Conservation (phyloP, 78 protist genomes). For the Dictyostelium discoideum region DNA sequence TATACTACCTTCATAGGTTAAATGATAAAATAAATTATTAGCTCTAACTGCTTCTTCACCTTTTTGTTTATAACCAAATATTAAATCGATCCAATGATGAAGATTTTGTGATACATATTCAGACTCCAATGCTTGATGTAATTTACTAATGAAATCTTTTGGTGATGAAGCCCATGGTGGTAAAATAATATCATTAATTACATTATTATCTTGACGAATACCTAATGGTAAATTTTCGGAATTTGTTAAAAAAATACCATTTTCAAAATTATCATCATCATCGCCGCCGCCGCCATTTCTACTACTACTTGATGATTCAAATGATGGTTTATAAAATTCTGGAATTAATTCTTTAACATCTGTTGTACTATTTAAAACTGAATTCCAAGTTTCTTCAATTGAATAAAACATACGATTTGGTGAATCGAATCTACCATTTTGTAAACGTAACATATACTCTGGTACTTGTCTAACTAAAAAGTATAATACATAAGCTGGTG, state of each 20-base stretch:
- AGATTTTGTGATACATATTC: slow-evolving; percentile 89
- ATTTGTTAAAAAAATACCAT: slow-evolving; percentile 85
- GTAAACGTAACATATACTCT: slow-evolving; percentile 92
- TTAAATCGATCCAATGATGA: slow-evolving; percentile 98
- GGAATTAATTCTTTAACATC: slow-evolving; percentile 94
- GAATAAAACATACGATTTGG: slow-evolving; percentile 94
- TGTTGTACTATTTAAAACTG: slow-evolving; percentile 45
- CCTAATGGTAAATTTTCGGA: slow-evolving; percentile 82
- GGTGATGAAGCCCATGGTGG: slow-evolving; percentile 97
- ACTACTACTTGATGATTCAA: background rate
- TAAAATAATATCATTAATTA: slow-evolving; percentile 89
- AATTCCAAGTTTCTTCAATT: slow-evolving; percentile 90
- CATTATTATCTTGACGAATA: slow-evolving; percentile 38
- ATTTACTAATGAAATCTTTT: slow-evolving; percentile 71
- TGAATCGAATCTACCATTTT: slow-evolving; percentile 93
- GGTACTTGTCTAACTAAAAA: slow-evolving; percentile 95
- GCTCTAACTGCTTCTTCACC: slow-evolving; percentile 89
- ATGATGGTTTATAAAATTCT: slow-evolving; percentile 58
- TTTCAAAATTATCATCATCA: slow-evolving; percentile 20
- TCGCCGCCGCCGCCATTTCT: background rate
- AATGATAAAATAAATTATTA: slow-evolving; percentile 92
- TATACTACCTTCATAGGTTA: slow-evolving; percentile 97
- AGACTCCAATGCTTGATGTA: slow-evolving; percentile 93
- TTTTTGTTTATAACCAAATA: slow-evolving; percentile 96
- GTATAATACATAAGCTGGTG: slow-evolving; percentile 94